These are phyloP conservation scores for Phytophthora quininea DNA, from an alignment of 352 stramenopile genomes.

Conservation along the genomic window DNA sequence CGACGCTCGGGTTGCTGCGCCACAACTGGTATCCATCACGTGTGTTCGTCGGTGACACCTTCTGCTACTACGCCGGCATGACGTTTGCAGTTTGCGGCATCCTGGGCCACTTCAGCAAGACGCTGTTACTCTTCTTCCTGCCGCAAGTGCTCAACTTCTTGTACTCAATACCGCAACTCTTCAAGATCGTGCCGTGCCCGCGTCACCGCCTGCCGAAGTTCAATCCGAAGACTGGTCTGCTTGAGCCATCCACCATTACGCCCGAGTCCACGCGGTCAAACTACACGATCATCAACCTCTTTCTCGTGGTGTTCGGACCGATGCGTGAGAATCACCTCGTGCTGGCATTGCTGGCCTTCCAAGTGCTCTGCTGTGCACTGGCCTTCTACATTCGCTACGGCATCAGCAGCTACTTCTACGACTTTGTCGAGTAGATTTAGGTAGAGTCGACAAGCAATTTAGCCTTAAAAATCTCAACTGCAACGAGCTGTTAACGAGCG, in stretches of 20 bases:
- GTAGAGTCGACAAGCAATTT: not conserved
- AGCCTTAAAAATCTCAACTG: too few relatives aligned
- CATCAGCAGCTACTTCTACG: slow-evolving; percentile 88
- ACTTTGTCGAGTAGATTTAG: slow-evolving; percentile 79
- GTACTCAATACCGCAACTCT: slow-evolving; percentile 97
- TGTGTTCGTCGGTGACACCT: slow-evolving; percentile 99
- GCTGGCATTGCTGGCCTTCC: slow-evolving; percentile 72
- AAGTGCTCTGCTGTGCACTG: slow-evolving; percentile 70
- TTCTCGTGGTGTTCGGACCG: slow-evolving; percentile 83
- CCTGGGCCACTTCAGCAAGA: slow-evolving; percentile 98
- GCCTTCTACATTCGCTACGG: slow-evolving; percentile 88
- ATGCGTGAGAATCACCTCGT: slow-evolving; percentile 83
- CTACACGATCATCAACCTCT: slow-evolving; percentile 90
- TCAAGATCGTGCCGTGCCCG: slow-evolving; percentile 98
- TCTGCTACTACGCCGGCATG: slow-evolving; percentile 99
- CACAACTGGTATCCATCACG: slow-evolving; percentile 98
- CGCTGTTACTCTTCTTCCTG: slow-evolving; percentile 97
- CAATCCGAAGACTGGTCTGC: slow-evolving; percentile 90
- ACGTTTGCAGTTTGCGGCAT: slow-evolving; percentile 97
- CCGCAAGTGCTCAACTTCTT: slow-evolving; percentile 99
- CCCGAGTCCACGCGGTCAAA: slow-evolving; percentile 84
- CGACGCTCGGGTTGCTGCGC: slow-evolving; percentile 93
- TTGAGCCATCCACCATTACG: slow-evolving; percentile 93
- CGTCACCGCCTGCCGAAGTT: slow-evolving; percentile 97
- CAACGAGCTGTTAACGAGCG: too few relatives aligned